These are phyloP conservation scores for Catenaria anguillulae DNA, from an alignment of 371 early-diverging fungal genomes.

Conservation along the genomic window DNA sequence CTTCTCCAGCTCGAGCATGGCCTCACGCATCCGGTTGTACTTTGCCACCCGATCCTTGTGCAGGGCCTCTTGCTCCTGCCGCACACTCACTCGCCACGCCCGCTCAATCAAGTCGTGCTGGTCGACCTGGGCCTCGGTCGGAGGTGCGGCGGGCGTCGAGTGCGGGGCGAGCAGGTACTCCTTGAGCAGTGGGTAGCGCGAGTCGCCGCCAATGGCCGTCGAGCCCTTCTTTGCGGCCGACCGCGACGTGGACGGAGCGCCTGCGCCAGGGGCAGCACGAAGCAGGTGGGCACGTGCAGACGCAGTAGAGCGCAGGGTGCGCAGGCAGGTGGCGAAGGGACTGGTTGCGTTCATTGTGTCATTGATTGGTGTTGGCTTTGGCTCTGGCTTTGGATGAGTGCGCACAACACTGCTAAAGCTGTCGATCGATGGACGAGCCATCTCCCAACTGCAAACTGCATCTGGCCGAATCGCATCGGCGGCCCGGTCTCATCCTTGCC, in stretches of 20 bases:
- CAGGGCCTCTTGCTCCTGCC: background rate
- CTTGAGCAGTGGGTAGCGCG: constrained; percentile 7
- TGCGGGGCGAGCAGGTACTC: background rate
- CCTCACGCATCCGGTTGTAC: background rate
- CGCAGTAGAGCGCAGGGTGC: too few relatives aligned
- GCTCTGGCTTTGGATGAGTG: too few relatives aligned
- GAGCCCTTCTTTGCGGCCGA: background rate
- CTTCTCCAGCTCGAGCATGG: constrained; percentile 2
- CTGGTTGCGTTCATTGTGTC: too few relatives aligned
- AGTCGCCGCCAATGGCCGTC: constrained; percentile 4
- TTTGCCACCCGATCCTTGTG: background rate
- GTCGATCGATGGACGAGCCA: too few relatives aligned
- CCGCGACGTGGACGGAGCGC: background rate
- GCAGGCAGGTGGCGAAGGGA: too few relatives aligned
- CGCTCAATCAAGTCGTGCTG: background rate
- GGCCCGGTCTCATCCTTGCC: too few relatives aligned
- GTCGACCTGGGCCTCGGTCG: background rate
- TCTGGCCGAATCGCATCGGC: too few relatives aligned
- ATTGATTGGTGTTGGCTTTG: too few relatives aligned
- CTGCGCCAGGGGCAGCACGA: background rate
- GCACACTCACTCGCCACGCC: background rate
- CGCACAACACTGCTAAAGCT: too few relatives aligned
- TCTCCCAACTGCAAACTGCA: too few relatives aligned
- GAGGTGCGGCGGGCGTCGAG: background rate
- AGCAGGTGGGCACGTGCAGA: too few relatives aligned